phyloP scores from a whole-genome alignment of 768 basidiomycete species.

The Podaxis carcinomalis region DNA sequence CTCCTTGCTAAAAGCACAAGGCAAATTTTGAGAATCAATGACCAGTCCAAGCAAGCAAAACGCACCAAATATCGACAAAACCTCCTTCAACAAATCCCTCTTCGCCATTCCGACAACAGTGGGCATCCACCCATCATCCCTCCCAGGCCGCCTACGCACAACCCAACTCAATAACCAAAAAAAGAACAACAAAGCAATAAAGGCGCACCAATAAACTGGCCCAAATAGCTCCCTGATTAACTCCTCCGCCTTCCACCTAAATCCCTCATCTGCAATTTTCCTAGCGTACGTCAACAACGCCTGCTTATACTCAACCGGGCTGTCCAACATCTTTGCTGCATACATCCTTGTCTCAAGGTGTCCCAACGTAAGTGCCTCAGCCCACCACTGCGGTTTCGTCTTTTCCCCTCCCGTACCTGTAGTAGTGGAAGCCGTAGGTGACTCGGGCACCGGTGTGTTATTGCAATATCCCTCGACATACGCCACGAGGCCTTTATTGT shows the following conservation, averaged over 20 bases:
- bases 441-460: neutral
- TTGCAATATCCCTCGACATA: conserved; percentile 36
- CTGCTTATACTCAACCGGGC: conserved; percentile 80
- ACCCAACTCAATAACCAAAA: neutral
- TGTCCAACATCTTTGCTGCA: conserved; percentile 71
- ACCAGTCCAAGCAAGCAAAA: conserved; percentile 6
- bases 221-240: conserved; percentile 87
- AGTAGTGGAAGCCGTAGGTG: conserved; percentile 26
- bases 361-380: conserved; percentile 74
- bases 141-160: conserved; percentile 57
- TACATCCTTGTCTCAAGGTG: conserved; percentile 84
- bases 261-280: conserved; percentile 87
- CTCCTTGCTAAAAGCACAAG: conserved; percentile 50
- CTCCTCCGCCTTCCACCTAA: conserved; percentile 85
- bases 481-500: conserved; percentile 42
- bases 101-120: conserved; percentile 69
- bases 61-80: conserved; percentile 75
- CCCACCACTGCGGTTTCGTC: conserved; percentile 73
- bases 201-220: conserved; percentile 80
- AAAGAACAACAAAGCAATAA: neutral
- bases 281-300: conserved; percentile 73
- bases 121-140: conserved; percentile 64
- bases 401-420: conserved; percentile 21
- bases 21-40: neutral
- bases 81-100: conserved; percentile 80